Percentiles rank a stretch among this genome's conserved stretches.
phyloP scores from a whole-genome alignment of 2,329 filamentous ascomycete genomes.

The Cordyceps militaris region DNA sequence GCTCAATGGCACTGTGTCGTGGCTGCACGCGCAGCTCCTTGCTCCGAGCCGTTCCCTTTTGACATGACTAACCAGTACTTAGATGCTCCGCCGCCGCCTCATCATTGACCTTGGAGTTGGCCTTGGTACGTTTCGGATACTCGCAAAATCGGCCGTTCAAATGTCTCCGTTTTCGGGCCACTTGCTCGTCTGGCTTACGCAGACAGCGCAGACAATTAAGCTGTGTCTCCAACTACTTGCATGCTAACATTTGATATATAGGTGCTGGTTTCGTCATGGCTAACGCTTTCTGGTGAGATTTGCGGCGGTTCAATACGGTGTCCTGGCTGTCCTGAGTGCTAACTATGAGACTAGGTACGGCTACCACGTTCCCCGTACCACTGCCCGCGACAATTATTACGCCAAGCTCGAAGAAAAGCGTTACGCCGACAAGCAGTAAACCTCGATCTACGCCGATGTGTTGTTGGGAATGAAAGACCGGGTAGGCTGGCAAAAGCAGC shows the following conservation, averaged over 20 bases:
- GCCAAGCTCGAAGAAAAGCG: slow-evolving; percentile 51
- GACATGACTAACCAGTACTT: slow-evolving; percentile 26
- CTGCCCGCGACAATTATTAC: slow-evolving; percentile 53
- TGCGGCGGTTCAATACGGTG: slow-evolving; percentile 1
- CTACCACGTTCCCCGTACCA: slow-evolving; percentile 54
- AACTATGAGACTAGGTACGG: slow-evolving; percentile 43
- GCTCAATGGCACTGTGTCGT: slow-evolving; percentile 25
- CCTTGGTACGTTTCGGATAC: slow-evolving; percentile 42
- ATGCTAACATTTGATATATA: slow-evolving; percentile 21
- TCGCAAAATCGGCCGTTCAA: not conserved
- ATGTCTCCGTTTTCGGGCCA: not conserved
- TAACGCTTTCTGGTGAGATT: slow-evolving; percentile 49
- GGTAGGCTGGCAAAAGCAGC: not conserved
- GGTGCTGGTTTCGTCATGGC: slow-evolving; percentile 48
- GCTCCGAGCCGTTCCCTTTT: not conserved
- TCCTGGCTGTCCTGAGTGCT: not conserved
- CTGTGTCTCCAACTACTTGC: not conserved
- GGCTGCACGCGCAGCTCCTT: not conserved
- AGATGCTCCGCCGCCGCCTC: slow-evolving; percentile 56
- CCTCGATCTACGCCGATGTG: not conserved
- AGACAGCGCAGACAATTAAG: not conserved
- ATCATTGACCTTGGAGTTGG: slow-evolving; percentile 49
- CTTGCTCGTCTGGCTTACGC: not conserved
- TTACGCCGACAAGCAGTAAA: slow-evolving; percentile 29
- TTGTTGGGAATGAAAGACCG: not conserved